phyloP scores from a whole-genome alignment of 768 basidiomycete species.

The Nidularia pulvinata region DNA sequence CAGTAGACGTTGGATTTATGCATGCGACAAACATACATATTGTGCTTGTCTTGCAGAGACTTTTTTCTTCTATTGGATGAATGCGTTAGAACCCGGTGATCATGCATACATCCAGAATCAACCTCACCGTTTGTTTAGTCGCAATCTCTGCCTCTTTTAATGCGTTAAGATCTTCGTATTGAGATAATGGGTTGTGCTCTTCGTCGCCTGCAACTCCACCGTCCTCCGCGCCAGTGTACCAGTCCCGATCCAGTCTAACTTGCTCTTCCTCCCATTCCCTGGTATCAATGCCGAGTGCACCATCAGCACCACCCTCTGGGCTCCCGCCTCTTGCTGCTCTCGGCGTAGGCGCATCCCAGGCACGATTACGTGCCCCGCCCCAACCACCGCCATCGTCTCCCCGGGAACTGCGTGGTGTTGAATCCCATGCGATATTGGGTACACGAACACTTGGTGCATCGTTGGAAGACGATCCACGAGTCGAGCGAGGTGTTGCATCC shows the following conservation, averaged over 20 bases:
- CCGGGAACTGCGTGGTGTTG: conserved; percentile 70
- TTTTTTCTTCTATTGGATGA: conserved; percentile 57
- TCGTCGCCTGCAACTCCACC: conserved; percentile 86
- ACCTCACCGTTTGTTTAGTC: conserved; percentile 69
- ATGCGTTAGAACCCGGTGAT: not conserved
- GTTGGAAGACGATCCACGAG: conserved; percentile 37
- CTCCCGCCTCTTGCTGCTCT: conserved; percentile 64
- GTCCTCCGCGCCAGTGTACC: conserved; percentile 94
- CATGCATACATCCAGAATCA: too few species aligned
- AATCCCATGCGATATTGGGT: conserved; percentile 93
- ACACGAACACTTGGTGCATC: conserved; percentile 87
- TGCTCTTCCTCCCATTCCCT: conserved; percentile 99
- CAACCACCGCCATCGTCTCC: conserved; percentile 63
- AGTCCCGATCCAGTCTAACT: conserved; percentile 87
- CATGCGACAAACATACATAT: conserved; percentile 67
- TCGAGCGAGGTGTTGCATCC: conserved; percentile 65
- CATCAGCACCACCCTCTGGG: conserved; percentile 66
- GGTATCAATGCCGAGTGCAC: conserved; percentile 66
- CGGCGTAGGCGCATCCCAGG: conserved; percentile 89
- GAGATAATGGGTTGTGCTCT: conserved; percentile 89
- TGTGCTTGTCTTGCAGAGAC: conserved; percentile 95
- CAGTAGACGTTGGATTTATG: too few species aligned
- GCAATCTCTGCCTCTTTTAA: conserved; percentile 76
- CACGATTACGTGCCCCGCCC: conserved; percentile 53
- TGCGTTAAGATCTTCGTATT: conserved; percentile 84